phyloP scores from a whole-genome alignment of 1,284 basidiomycete genomes.

The Afroboletus lepidellus region DNA sequence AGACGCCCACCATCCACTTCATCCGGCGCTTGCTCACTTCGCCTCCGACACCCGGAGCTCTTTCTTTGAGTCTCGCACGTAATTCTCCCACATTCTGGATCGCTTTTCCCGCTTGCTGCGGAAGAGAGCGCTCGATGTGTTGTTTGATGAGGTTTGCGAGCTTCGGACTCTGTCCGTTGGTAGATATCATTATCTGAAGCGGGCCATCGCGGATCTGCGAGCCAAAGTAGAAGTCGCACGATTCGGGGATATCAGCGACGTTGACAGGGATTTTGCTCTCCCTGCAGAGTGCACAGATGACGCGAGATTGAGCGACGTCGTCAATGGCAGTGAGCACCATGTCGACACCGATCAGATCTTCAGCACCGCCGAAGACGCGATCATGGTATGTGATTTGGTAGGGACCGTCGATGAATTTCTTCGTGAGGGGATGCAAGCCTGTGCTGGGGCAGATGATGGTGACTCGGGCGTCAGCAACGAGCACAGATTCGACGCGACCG shows the following conservation, averaged over 20 bases:
- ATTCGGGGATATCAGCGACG: slow-evolving; percentile 93
- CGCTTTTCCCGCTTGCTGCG: slow-evolving; percentile 73
- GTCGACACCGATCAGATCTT: slow-evolving; percentile 67
- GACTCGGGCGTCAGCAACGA: slow-evolving; percentile 61
- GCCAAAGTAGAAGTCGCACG: slow-evolving; percentile 99
- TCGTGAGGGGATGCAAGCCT: slow-evolving; percentile 62
- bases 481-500: slow-evolving; percentile 71
- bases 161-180: slow-evolving; percentile 91
- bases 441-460: slow-evolving; percentile 60
- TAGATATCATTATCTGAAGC: slow-evolving; percentile 94
- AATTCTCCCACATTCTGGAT: slow-evolving; percentile 80
- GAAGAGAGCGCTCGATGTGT: slow-evolving; percentile 68
- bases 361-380: slow-evolving; percentile 58
- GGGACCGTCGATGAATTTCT: slow-evolving; percentile 49
- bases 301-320: slow-evolving; percentile 69
- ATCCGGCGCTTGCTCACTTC: slow-evolving; percentile 75
- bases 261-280: slow-evolving; percentile 82
- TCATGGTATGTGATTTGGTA: slow-evolving; percentile 71
- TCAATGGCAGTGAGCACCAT: slow-evolving; percentile 97
- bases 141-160: slow-evolving; percentile 83
- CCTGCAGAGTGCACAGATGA: slow-evolving; percentile 74
- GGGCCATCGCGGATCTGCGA: slow-evolving; percentile 90
- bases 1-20: slow-evolving; percentile 93
- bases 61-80: slow-evolving; percentile 63
- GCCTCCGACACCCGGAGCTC: slow-evolving; percentile 78